phyloP scores from a whole-genome alignment of 2,329 filamentous ascomycete genomes.

The Cercospora sojina region DNA sequence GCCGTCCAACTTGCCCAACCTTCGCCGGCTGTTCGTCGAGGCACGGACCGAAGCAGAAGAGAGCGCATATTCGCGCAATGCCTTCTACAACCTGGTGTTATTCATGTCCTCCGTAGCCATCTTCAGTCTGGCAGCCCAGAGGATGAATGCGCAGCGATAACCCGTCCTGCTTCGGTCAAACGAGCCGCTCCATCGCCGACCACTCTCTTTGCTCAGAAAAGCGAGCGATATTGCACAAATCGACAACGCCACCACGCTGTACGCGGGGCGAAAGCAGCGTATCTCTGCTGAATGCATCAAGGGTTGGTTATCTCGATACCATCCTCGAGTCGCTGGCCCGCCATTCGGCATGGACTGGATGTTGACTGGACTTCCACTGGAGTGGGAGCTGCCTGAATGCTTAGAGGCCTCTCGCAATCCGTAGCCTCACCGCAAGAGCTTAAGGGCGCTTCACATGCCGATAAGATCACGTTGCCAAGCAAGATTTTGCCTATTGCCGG shows the following conservation, averaged over 20 bases:
- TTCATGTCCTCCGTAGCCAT: conserved; percentile 96
- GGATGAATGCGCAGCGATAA: conserved; percentile 57
- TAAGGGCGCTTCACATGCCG: neutral
- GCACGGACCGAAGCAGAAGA: conserved; percentile 90
- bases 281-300: neutral
- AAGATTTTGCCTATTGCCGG: neutral
- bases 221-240: neutral
- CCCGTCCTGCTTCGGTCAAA: neutral
- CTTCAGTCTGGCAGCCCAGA: conserved; percentile 89
- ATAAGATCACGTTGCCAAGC: neutral
- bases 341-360: neutral
- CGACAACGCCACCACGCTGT: neutral
- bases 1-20: conserved; percentile 81
- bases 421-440: neutral
- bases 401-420: neutral
- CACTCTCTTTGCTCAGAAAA: neutral
- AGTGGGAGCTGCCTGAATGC: neutral
- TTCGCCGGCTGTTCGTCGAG: conserved; percentile 95
- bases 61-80: conserved; percentile 87
- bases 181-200: neutral
- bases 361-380: neutral
- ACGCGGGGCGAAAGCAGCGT: neutral
- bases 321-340: neutral
- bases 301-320: neutral
- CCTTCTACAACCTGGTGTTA: conserved; percentile 94